Evolutionary conservation across 768 basidiomycete genomes (phyloP), one percentile per base, ranked within the genome.

Genomic region (Lactarius psammicola): DNA sequence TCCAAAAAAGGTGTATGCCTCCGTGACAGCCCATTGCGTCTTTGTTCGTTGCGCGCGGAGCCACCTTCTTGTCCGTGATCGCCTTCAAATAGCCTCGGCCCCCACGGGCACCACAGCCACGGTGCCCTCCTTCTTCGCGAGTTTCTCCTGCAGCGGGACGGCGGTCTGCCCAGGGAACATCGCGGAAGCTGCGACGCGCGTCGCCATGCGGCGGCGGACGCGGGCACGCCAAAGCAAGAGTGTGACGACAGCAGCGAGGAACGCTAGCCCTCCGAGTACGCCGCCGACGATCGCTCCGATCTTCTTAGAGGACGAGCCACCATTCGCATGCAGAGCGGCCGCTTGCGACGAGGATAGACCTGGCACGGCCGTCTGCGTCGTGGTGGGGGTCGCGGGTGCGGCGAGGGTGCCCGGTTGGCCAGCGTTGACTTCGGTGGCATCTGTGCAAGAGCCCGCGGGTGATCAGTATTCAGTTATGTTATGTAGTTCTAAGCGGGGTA

Each of bases 141-240:
- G 10, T 54, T 65, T 66, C 65, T 66, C 65, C 40, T 53, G 49
- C 31, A 66, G 4, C 4, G 65, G 49, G 23, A 66, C 4, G 4
- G 31, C 20, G 5, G 17, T 30, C 5, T 23, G 56, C 40, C 36
- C 57, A 8, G 36, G 56, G 20, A 66, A 36, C 53, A 66, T 66
- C 3, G 54, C 26, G 2, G 30, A 31, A 6, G 65, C 31, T 1
- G 65, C 65, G 10, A 7, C 23, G 40, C 61, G 56, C 1, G 65
- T 66, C 13, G 49, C 33, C 26, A 1, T 53, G 56, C 65, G 65
- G 13, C 65, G 65, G 26, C 56, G 62, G 36, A 66, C 11, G 31
- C 65, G 65, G 5, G 61, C 56, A 13, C 18, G 38, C 65, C 65
- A 66, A 38, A 66, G 46, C 11, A 51, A 15, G 10, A 66, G 26